Evolutionary conservation across 139 green algal genomes (phyloP), one percentile per base, ranked within the genome.

Genomic region (Closterium sp.): DNA sequence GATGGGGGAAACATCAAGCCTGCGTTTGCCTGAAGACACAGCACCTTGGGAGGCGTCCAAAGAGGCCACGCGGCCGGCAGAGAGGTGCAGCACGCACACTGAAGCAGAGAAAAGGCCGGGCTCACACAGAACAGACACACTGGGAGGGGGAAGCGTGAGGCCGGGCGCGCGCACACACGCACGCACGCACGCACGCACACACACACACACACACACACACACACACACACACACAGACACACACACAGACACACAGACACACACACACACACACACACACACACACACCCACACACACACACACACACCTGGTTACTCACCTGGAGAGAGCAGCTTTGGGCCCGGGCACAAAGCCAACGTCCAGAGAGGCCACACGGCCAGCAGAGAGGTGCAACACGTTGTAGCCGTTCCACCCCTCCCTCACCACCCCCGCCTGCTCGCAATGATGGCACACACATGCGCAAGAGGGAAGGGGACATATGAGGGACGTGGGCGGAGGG

Each of bases 341-440:
- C 0, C 94, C 96, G 38, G 98, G 97, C 88, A 98, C 92, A 92
- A 99, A 99, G 92, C 98, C 98, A 22, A 99, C 94, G 95, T 99
- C 98, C 85, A 99, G 94, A 0, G 97, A 98, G 4, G 96, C 98
- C 31, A 99, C 97, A 22, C 96, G 95, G 0, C 96, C 96, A 2
- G 98, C 98, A 9, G 94, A 93, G 93, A 98, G 97, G 90, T 99
- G 98, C 79, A 99, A 96, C 88, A 99, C 95, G 91, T 99, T 99
- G 96, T 98, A 98, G 88, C 98, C 98, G 89, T 99, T 99, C 98
- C 98, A 99, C 34, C 93, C 98, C 24, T 97, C 96, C 50, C 93
- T 96, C 86, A 99, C 96, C 70, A 99, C 96, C 28, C 89, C 85
- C 70, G 24, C 50, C 87, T 90, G 88, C 90, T 91, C 13, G 62